Evolutionary conservation across 306 rosid genomes (phyloP).

Genomic region (Quercus agrifolia): DNA sequence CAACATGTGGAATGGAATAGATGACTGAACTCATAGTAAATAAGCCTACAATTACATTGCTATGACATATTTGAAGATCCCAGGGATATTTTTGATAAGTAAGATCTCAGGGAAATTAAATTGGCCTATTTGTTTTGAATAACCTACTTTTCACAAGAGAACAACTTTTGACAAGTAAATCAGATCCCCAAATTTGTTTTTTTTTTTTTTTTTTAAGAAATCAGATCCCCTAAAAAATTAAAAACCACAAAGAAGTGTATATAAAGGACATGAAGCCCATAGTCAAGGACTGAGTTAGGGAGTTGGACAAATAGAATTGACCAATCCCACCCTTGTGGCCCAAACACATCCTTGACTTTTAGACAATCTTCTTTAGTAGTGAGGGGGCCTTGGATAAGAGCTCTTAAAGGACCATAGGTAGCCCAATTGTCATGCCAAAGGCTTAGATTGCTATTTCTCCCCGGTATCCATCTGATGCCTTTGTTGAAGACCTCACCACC

Average conservation of each 20-base stretch:
- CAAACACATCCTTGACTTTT: no score
- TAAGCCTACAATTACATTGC: background rate
- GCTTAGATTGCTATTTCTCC: no score
- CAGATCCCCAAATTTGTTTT: background rate
- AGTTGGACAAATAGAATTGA: no score
- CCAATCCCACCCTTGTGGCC: no score
- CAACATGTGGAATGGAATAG: background rate
- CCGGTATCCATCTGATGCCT: no score
- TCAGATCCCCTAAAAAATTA: background rate
- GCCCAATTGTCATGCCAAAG: no score
- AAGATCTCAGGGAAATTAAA: conserved; percentile 3
- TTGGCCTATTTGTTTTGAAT: background rate
- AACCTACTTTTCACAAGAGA: background rate
- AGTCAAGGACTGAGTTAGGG: background rate
- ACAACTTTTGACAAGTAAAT: background rate
- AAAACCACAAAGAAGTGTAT: background rate
- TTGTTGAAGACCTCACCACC: no score
- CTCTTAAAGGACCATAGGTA: no score
- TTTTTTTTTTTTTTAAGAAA: background rate
- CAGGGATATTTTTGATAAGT: background rate
- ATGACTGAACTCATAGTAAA: background rate
- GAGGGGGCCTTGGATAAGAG: no score
- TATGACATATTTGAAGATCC: background rate
- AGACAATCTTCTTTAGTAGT: no score
- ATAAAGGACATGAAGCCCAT: background rate